Conservation (phyloP, 257 asterid genomes). For the Primulina eburnea region DNA sequence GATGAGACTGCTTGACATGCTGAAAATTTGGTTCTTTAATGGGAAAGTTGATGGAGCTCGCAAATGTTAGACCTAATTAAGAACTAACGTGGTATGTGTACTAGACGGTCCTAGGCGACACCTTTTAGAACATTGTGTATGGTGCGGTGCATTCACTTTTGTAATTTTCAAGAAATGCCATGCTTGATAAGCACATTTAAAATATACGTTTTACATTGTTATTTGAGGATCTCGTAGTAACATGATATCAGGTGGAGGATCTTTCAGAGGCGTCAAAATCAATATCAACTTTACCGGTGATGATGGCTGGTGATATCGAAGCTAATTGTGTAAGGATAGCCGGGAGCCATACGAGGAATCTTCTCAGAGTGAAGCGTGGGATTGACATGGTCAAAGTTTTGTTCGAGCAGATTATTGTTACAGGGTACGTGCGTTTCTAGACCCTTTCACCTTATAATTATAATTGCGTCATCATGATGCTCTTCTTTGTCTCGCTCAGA, state of each 20-base stretch:
- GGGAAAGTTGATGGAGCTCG: no score
- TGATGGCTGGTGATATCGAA: slow-evolving; percentile 77
- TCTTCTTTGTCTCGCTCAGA: slow-evolving; percentile 7
- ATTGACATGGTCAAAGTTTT: slow-evolving; percentile 85
- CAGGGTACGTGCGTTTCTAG: slow-evolving; percentile 49
- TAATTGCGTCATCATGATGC: slow-evolving; percentile 7
- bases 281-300: slow-evolving; percentile 46
- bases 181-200: background rate
- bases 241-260: slow-evolving; percentile 60
- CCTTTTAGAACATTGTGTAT: no score
- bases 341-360: slow-evolving; percentile 92
- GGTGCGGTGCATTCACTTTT: background rate
- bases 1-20: no score
- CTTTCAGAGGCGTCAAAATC: slow-evolving; percentile 72
- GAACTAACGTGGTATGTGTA: no score
- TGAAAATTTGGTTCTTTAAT: no score
- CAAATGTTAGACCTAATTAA: no score
- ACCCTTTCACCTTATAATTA: slow-evolving; percentile 18
- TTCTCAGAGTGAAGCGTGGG: slow-evolving; percentile 92
- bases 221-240: slow-evolving; percentile 5
- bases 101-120: no score
- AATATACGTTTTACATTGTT: background rate
- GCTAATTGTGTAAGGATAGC: slow-evolving; percentile 63
- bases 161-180: slow-evolving; percentile 2
- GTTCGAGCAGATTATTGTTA: slow-evolving; percentile 71